A percentile compares a stretch with the other conserved stretches of the same genome.
phyloP scores from a whole-genome alignment of 495 filamentous ascomycete species.

The Chaetomium fimeti region DNA sequence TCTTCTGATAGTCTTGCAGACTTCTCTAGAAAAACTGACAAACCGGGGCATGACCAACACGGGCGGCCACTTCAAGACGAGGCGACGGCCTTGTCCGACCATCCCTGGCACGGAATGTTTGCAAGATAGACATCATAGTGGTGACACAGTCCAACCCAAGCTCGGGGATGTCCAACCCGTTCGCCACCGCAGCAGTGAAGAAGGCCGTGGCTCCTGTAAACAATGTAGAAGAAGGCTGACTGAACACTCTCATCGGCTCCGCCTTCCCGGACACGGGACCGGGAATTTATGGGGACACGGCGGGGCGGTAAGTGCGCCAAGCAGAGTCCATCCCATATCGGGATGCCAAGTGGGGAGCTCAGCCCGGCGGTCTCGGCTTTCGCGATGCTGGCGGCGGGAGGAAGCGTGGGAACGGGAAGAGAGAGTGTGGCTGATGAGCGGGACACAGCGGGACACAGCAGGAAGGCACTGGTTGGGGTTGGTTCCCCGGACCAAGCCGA shows the following conservation, averaged over 20 bases:
- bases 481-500: not conserved
- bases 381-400: conserved; percentile 2
- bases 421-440: not conserved
- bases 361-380: conserved; percentile 3
- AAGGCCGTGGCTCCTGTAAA: not conserved
- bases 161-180: not conserved
- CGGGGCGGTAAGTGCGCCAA: conserved; percentile 14
- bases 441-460: not conserved
- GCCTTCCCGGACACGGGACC: conserved; percentile 12
- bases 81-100: not conserved
- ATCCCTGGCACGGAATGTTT: not conserved
- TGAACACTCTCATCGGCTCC: not conserved
- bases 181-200: not conserved
- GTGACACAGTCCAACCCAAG: not conserved
- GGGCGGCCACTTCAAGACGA: not conserved
- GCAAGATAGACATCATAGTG: not conserved
- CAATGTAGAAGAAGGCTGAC: not conserved
- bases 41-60: not conserved
- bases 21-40: not conserved
- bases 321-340: not conserved
- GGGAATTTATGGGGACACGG: conserved; percentile 4
- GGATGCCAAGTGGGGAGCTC: conserved; percentile 10
- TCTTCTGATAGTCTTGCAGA: no score
- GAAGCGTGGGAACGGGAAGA: not conserved
- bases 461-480: not conserved